Conservation (phyloP, 2,329 filamentous ascomycete genomes). For the Thielaviopsis populi region DNA sequence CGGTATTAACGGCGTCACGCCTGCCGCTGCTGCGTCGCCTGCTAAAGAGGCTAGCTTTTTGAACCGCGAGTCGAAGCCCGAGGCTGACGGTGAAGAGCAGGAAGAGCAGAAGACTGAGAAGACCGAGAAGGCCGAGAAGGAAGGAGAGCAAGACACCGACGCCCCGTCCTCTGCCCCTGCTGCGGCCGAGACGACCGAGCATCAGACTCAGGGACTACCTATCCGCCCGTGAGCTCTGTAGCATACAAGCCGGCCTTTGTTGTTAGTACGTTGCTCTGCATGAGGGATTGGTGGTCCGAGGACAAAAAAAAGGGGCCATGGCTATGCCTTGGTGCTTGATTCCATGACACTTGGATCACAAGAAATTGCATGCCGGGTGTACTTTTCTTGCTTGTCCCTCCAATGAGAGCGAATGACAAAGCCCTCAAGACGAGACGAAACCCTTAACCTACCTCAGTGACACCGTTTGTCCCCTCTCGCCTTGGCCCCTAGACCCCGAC, state of each 20-base stretch:
- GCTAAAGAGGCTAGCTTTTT: conserved; percentile 84
- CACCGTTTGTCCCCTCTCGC: background rate
- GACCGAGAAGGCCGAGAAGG: conserved; percentile 8
- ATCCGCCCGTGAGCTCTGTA: conserved; percentile 6
- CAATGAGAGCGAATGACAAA: background rate
- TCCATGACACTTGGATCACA: background rate
- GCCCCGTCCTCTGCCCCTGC: background rate
- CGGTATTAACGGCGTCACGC: conserved; percentile 25
- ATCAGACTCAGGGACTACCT: conserved; percentile 4
- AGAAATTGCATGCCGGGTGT: background rate
- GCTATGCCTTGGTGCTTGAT: background rate
- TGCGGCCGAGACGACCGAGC: background rate
- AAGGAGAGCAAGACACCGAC: conserved; percentile 5
- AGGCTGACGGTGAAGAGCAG: conserved; percentile 22
- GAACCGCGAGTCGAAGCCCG: conserved; percentile 61
- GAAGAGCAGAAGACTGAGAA: conserved; percentile 11
- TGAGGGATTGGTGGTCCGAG: background rate
- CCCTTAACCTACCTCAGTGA: background rate
- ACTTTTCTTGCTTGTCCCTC: background rate
- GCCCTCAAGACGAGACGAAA: background rate
- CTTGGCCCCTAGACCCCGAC: background rate
- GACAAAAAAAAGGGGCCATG: background rate
- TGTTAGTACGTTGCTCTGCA: background rate
- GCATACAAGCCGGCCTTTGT: background rate
- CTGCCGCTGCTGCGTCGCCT: conserved; percentile 45